Evolutionary conservation across 306 rosid species (phyloP).

Genomic region (Hippophae gyantsensis): DNA sequence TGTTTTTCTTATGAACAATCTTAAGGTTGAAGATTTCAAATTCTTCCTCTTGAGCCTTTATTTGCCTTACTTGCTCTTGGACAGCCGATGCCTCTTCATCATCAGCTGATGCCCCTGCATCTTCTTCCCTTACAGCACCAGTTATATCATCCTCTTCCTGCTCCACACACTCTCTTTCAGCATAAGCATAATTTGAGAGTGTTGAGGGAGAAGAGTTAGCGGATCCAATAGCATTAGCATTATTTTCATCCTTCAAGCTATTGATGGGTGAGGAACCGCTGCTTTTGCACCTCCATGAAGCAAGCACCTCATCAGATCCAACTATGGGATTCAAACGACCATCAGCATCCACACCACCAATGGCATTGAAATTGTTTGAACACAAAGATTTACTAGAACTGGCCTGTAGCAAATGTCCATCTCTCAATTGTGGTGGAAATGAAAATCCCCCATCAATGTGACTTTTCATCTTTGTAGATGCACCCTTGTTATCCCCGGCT

Average conservation of each 20-base stretch:
- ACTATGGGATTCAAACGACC: conserved; percentile 43
- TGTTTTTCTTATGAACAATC: conserved; percentile 98
- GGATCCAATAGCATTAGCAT: conserved; percentile 49
- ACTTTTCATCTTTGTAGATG: conserved; percentile 35
- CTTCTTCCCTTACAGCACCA: conserved; percentile 61
- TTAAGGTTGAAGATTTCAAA: conserved; percentile 94
- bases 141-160: conserved; percentile 65
- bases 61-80: conserved; percentile 98
- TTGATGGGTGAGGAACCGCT: conserved; percentile 65
- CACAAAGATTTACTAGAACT: conserved; percentile 52
- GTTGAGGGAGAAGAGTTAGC: conserved; percentile 65
- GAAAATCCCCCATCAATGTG: conserved; percentile 64
- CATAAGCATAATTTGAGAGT: conserved; percentile 69
- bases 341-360: conserved; percentile 42
- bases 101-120: conserved; percentile 62
- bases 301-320: conserved; percentile 50
- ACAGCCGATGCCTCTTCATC: conserved; percentile 98
- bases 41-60: conserved; percentile 92
- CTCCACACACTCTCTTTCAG: conserved; percentile 57
- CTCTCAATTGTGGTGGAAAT: conserved; percentile 66
- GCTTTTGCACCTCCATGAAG: conserved; percentile 66
- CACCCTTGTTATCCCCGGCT: conserved; percentile 38
- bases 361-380: conserved; percentile 46
- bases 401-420: conserved; percentile 41
- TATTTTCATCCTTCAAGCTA: conserved; percentile 64